phyloP scores from a whole-genome alignment of 495 filamentous ascomycete species.

The Trichocladium antarcticum region DNA sequence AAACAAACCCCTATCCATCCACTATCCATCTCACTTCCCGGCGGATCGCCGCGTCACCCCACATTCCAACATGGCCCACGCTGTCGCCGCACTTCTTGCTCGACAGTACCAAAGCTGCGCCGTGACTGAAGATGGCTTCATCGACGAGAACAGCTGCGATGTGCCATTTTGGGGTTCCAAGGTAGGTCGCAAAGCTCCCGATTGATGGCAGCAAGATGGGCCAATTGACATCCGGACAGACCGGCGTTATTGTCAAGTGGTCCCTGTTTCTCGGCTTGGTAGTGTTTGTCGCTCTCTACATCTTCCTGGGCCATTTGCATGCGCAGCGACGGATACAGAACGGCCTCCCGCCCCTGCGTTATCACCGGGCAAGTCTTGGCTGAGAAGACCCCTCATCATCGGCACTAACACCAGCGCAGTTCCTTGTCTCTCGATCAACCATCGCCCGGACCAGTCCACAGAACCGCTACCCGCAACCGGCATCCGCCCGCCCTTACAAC shows the following conservation, averaged over 20 bases:
- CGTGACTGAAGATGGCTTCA: constrained; percentile 17
- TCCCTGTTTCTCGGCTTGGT: constrained; percentile 49
- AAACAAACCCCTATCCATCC: background rate
- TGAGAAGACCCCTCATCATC: background rate
- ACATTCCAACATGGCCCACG: constrained; percentile 7
- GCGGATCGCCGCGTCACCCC: background rate
- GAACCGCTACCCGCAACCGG: constrained; percentile 33
- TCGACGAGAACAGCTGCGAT: constrained; percentile 27
- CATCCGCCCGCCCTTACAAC: constrained; percentile 20
- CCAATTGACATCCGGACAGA: constrained; percentile 26
- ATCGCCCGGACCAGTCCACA: constrained; percentile 45
- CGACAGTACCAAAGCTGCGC: constrained; percentile 13
- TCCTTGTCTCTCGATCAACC: constrained; percentile 47
- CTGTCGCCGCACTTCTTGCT: constrained; percentile 2
- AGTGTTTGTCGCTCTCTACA: constrained; percentile 40
- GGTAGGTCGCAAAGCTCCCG: constrained; percentile 17
- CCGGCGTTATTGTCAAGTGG: constrained; percentile 56
- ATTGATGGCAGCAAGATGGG: background rate
- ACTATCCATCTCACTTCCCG: background rate
- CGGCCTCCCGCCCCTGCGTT: constrained; percentile 49
- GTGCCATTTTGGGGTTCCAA: constrained; percentile 39
- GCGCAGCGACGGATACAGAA: constrained; percentile 52
- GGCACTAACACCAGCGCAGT: constrained; percentile 29
- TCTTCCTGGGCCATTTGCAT: constrained; percentile 54
- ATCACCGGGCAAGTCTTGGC: constrained; percentile 50